Base-by-base conservation (phyloP, 2,329 filamentous ascomycete genomes). In the Venturia carpophila region DNA sequence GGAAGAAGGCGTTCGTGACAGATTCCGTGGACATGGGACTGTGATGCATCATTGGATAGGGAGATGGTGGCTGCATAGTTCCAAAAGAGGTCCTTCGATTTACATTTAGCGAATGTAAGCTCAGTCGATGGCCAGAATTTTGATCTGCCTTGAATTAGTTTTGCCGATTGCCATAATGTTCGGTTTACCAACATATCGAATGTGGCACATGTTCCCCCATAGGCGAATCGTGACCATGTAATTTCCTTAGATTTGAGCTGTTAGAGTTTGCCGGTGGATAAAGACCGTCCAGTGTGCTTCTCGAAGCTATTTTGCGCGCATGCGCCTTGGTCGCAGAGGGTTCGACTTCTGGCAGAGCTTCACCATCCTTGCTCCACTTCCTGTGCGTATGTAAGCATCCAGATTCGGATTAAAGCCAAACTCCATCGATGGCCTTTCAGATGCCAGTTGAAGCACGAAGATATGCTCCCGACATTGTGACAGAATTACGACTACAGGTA, bases 131-230 rank as follows among this genome's bases (percentile, higher is more conserved):
- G 55, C 75, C 75, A 69, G 81, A 79, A 24, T 74, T 76, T 75
- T 81, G 78, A 74, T 84, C 76, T 83, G 73, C 62, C 21, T 11
- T n/a, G 21, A 39, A 37, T 65, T 60, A 43, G 63, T 64, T 45
- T 17, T 15, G 17, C 7, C 39, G 5, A 10, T 64, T 42, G 27
- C 4, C 30, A 39, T 63, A 30, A 24, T 6, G 17, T 37, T 13
- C 63, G 27, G 17, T 41, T 9, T 52, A 83, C 83, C 74, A 73
- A 87, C 85, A 87, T 66, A 87, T 78, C 39, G 86, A 79, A 74
- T 87, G 85, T 63, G 85, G 85, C 69, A 85, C 83, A 77, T 87
- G 84, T 69, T 83, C 80, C 24, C 80, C 78, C 58, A 76, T 76
- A 60, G 83, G 80, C 67, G 79, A 68, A 66, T 82, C 75, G 30